Base-by-base conservation (phyloP, 305 asterid genomes). In the Fraxinus platypoda region DNA sequence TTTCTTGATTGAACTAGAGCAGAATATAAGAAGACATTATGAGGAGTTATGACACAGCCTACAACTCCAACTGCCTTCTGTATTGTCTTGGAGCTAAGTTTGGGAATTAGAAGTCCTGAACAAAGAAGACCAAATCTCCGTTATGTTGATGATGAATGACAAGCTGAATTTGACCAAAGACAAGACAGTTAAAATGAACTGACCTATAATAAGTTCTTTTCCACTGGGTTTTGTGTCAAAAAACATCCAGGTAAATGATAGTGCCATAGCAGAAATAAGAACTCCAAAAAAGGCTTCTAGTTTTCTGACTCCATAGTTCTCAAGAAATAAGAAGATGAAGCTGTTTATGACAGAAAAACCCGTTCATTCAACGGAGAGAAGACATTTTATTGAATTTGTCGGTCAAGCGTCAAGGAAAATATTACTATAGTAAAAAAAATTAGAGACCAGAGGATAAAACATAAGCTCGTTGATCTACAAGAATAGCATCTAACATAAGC, bases 241-340 rank as follows among this genome's bases (percentile, higher is more conserved):
- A 75, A 92, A 94, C 98, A 94, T 90, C 98, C 98, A 92, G 17
- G 97, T 94, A 57, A 92, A 94, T 6, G 98, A 90, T 83, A 94
- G 23, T 15, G 94, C 98, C 98, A 92, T 94, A 33, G 89, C 90
- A 33, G 95, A 83, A 25, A 94, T 91, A 52, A 94, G 93, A 83
- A 92, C 87, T 19, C 89, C 97, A 21, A 94, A 94, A 76, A 91
- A 89, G 37, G 94, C 98, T 86, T 94, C 98, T 17, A 94, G 93
- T 85, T 88, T 90, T 86, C 95, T 80, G 46, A 91, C 88, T 70
- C 95, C 98, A 77, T 94, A 94, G 90, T 87, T 91, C 84, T 94
- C 98, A 6, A 94, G 92, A 77, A 90, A 89, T 73, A 94, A 88
- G 93, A 94, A 94, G 88, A 94, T 89, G 90, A 94, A 91, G 80